These are phyloP conservation scores for Purpureocillium lavendulum DNA, from an alignment of 2,329 filamentous ascomycete genomes.

Conservation along the genomic window DNA sequence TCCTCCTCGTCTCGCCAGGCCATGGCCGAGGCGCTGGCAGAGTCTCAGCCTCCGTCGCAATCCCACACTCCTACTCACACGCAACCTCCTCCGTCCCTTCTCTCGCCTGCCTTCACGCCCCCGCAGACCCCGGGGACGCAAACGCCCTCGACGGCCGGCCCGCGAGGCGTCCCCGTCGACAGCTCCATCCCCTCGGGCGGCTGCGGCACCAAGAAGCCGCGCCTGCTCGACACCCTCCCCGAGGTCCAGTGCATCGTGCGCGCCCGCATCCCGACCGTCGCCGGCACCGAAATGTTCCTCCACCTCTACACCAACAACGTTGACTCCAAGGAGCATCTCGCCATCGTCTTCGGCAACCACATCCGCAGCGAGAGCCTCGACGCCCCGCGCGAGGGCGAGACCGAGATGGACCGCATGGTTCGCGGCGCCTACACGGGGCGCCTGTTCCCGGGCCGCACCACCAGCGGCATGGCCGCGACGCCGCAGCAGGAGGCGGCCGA, in stretches of 20 bases:
- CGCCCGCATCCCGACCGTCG: conserved; percentile 87
- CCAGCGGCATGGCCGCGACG: conserved; percentile 49
- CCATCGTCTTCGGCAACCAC: conserved; percentile 86
- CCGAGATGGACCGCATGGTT: conserved; percentile 86
- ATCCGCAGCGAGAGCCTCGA: conserved; percentile 72
- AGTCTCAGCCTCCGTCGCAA: neutral
- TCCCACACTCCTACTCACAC: conserved; percentile 5
- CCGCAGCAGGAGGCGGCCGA: conserved; percentile 7
- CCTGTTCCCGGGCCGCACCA: conserved; percentile 75
- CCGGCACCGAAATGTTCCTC: conserved; percentile 91
- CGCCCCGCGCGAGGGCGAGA: conserved; percentile 64
- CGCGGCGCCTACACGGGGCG: conserved; percentile 86
- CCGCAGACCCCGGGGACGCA: conserved; percentile 54
- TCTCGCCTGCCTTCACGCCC: conserved; percentile 80
- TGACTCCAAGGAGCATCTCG: conserved; percentile 92
- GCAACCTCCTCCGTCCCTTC: conserved; percentile 55
- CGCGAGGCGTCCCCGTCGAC: conserved; percentile 51
- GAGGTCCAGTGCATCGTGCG: conserved; percentile 89
- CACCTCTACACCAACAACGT: conserved; percentile 90
- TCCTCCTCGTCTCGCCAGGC: neutral
- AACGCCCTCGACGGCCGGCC: conserved; percentile 36
- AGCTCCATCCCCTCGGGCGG: conserved; percentile 49
- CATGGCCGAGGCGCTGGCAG: neutral
- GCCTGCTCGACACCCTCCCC: conserved; percentile 67
- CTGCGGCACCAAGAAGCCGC: conserved; percentile 57